phyloP scores from a whole-genome alignment of 2,329 filamentous ascomycete species.

The Diaporthe citriasiana region DNA sequence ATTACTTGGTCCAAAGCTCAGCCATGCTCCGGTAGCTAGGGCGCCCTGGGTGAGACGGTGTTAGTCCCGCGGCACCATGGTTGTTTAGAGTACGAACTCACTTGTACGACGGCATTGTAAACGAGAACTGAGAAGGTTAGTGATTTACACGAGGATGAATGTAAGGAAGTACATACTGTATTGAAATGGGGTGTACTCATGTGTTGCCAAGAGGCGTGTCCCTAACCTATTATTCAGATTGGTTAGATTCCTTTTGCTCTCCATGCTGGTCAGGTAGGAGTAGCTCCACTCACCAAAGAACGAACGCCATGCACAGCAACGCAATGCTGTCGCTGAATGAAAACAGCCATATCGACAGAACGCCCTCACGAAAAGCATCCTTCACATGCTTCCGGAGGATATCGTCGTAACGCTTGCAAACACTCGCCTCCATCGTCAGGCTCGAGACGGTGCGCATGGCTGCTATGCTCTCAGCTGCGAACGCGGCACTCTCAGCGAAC shows the following conservation, averaged over 20 bases:
- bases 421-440: slow-evolving; percentile 72
- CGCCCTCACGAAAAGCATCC: slow-evolving; percentile 44
- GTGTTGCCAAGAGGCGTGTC: slow-evolving; percentile 49
- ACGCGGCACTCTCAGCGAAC: slow-evolving; percentile 73
- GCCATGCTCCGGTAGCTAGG: slow-evolving; percentile 51
- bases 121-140: slow-evolving; percentile 46
- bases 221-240: slow-evolving; percentile 62
- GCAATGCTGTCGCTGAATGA: slow-evolving; percentile 19
- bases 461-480: slow-evolving; percentile 73
- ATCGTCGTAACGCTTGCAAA: slow-evolving; percentile 57
- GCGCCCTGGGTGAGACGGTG: not conserved
- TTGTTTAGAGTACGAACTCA: slow-evolving; percentile 34
- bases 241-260: not conserved
- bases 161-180: slow-evolving; percentile 42
- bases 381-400: slow-evolving; percentile 51
- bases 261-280: slow-evolving; percentile 48
- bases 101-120: slow-evolving; percentile 53
- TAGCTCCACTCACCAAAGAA: slow-evolving; percentile 63
- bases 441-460: slow-evolving; percentile 75
- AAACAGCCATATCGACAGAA: slow-evolving; percentile 14
- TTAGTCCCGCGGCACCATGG: accelerated
- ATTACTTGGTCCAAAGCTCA: slow-evolving; percentile 50
- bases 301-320: slow-evolving; percentile 41
- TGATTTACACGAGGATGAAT: accelerated
- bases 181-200: slow-evolving; percentile 52